Evolutionary conservation across 2,329 filamentous ascomycete genomes (phyloP).

Genomic region (Hypomyces perniciosus): DNA sequence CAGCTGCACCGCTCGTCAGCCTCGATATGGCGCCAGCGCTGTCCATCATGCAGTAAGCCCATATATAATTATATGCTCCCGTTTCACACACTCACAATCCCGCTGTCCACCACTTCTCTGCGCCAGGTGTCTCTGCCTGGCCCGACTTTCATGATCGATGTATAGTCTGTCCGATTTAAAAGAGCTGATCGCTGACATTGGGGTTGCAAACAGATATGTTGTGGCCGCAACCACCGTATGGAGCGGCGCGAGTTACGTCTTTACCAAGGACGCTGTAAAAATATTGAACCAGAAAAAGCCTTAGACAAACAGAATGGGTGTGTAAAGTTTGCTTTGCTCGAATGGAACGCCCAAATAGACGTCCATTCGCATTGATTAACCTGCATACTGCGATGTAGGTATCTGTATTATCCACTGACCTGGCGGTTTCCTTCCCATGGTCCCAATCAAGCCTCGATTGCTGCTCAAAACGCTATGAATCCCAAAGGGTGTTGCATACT

Average conservation of each 20-base stretch:
- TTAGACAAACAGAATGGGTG: neutral
- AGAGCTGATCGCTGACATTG: conserved; percentile 5
- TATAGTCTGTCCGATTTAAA: neutral
- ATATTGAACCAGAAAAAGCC: conserved; percentile 51
- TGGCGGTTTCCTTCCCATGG: no score
- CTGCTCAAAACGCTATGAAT: no score
- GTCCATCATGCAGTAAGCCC: conserved; percentile 56
- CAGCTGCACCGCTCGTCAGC: conserved; percentile 70
- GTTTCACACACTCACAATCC: conserved; percentile 13
- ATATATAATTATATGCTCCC: no score
- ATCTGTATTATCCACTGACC: no score
- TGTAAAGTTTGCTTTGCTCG: neutral
- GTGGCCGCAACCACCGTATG: conserved; percentile 87
- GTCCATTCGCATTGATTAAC: conserved; percentile 4
- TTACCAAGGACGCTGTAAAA: conserved; percentile 84
- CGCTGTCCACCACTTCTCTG: neutral
- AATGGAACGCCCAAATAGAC: conserved; percentile 1
- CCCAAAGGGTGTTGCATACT: neutral
- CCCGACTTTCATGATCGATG: neutral
- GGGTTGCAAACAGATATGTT: conserved; percentile 55
- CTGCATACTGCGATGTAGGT: neutral
- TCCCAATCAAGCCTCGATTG: no score
- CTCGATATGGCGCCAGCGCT: conserved; percentile 49
- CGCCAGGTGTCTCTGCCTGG: no score
- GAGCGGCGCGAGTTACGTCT: conserved; percentile 90